Base-by-base conservation (phyloP, 2,329 filamentous ascomycete genomes). In the Ophiostoma piceae region DNA sequence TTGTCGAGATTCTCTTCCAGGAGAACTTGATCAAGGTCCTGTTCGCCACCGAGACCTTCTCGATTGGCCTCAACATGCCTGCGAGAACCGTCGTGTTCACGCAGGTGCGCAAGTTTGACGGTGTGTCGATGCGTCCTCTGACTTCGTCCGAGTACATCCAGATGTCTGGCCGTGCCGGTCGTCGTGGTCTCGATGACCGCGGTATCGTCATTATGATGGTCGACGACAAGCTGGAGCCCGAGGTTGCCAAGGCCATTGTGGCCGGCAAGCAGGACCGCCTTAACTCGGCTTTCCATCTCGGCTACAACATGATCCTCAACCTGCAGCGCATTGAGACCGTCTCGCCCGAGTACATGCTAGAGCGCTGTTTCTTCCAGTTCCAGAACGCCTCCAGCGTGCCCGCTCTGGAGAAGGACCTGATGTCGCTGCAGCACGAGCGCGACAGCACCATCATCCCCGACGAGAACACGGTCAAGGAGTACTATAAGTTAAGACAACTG, bases 161-260 rank as follows among this genome's bases (percentile, higher is more conserved):
- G 78, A 99, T 99, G 95, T 97, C 95, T 69, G 95, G 95, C 72
- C 92, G 95, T 80, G 95, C 95, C 71, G 95, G 95, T 77, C 92
- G 95, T 85, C 90, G 95, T 87, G 95, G 95, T 80, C 90, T 99
- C 69, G 95, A 99, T 82, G 94, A 97, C 73, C 91, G 95, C 74
- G 95, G 95, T 85, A 96, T 98, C 75, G 95, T 99, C 74, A 98
- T 99, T 78, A 98, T 99, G 92, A 98, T 99, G 94, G 91, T 99
- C 72, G 91, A 96, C 77, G 92, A 96, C 79, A 92, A 95, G 81
- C 94, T 99, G 82, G 95, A 99, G 76, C 95, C 95, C 1, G 88
- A 92, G 1, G 89, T 90, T n/a, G 94, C 95, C 60, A 96, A 96
- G 80, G 90, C 92, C 73, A 97, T 99, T 75, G 95, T 99, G 14